phyloP scores from a whole-genome alignment of 352 stramenopile genomes.

The Globisporangium cylindrosporum region DNA sequence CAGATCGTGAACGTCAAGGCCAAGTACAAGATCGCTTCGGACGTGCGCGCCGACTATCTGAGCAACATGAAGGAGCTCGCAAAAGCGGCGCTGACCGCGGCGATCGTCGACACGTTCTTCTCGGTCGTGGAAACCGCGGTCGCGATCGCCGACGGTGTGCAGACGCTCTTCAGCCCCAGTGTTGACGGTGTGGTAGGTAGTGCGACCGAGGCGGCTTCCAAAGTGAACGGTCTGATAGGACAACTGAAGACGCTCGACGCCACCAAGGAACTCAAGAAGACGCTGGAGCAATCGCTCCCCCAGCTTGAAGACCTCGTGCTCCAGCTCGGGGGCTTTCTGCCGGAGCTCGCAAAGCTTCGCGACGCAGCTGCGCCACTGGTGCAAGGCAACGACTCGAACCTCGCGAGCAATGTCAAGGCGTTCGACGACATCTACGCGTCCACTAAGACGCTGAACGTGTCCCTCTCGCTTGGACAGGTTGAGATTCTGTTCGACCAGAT shows the following conservation, averaged over 20 bases:
- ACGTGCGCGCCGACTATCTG: neutral
- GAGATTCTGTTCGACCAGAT: neutral
- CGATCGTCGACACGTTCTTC: slow-evolving; percentile 7
- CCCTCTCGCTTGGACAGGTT: neutral
- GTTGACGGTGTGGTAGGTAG: neutral
- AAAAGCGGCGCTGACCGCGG: neutral
- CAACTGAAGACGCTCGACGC: slow-evolving; percentile 1
- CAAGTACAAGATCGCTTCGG: slow-evolving; percentile 1
- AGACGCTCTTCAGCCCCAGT: slow-evolving; percentile 4
- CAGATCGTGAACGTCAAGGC: neutral
- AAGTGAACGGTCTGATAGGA: neutral
- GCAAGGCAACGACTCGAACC: neutral
- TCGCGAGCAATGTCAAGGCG: neutral
- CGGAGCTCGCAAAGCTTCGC: neutral
- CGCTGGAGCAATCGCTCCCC: neutral
- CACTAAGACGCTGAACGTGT: neutral
- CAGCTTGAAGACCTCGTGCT: neutral
- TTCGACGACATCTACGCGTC: slow-evolving; percentile 2
- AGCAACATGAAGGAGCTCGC: slow-evolving; percentile 7
- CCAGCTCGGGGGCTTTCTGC: neutral
- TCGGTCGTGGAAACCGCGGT: slow-evolving; percentile 1
- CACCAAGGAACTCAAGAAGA: neutral
- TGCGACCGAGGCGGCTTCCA: neutral
- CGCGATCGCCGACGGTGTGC: neutral
- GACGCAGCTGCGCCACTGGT: neutral